These are phyloP conservation scores for Diutina pseudorugosa DNA, from an alignment of 1,139 yeast genomes.

Conservation along the genomic window DNA sequence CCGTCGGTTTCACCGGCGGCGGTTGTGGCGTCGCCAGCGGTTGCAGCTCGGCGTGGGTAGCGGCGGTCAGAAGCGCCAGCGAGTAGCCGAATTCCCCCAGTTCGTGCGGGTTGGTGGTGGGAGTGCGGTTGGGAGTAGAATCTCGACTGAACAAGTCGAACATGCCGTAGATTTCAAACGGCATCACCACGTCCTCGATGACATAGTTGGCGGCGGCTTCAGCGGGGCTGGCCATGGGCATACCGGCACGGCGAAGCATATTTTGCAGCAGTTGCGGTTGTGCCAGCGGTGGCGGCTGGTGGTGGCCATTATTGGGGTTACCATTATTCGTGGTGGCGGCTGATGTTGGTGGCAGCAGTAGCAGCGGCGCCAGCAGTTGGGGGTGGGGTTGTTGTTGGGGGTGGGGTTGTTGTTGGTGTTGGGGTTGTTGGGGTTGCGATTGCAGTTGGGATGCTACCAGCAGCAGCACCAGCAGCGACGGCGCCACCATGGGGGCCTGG, in stretches of 20 bases:
- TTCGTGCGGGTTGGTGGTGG: neutral
- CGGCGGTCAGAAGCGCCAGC: neutral
- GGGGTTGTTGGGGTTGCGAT: too few relatives aligned
- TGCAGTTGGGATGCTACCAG: neutral
- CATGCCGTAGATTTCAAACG: constrained; percentile 20
- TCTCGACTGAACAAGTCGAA: constrained; percentile 7
- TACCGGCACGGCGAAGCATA: neutral
- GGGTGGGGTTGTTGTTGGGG: neutral
- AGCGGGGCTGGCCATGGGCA: neutral
- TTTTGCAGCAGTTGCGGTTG: neutral
- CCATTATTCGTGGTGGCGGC: too few relatives aligned
- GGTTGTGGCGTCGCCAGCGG: neutral
- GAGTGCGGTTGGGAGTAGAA: neutral
- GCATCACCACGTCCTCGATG: constrained; percentile 21
- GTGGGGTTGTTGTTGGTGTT: too few relatives aligned
- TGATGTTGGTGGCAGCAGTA: too few relatives aligned
- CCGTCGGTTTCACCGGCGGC: neutral
- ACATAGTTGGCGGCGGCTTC: constrained; percentile 19
- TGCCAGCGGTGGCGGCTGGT: too few relatives aligned
- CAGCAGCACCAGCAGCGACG: neutral
- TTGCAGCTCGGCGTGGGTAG: neutral
- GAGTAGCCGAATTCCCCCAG: neutral
- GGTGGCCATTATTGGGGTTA: too few relatives aligned
- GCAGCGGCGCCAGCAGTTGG: neutral
- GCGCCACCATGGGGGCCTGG: neutral